Evolutionary conservation across 768 basidiomycete species (phyloP).

Genomic region (Leccinum fibrillosum): DNA sequence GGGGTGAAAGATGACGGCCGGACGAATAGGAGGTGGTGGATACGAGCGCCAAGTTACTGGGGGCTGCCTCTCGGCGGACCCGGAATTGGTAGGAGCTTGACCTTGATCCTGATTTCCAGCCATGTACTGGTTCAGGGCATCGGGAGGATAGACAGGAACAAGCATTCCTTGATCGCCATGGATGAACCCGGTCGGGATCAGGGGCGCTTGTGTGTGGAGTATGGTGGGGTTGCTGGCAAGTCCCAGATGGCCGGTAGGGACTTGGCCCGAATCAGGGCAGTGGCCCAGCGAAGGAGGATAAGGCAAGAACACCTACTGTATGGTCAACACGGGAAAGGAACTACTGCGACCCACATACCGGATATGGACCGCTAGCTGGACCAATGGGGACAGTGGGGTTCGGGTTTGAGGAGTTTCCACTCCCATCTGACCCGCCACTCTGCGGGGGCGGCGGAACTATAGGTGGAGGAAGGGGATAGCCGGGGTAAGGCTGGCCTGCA

Average conservation of each 20-base stretch:
- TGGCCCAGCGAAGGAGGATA: slow-evolving; percentile 42
- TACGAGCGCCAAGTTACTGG: slow-evolving; percentile 34
- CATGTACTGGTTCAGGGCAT: slow-evolving; percentile 71
- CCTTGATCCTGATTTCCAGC: slow-evolving; percentile 37
- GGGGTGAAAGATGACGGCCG: slow-evolving; percentile 30
- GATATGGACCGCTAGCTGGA: slow-evolving; percentile 38
- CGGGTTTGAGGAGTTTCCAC: slow-evolving; percentile 30
- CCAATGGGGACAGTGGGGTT: slow-evolving; percentile 36
- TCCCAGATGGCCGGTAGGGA: slow-evolving; percentile 18
- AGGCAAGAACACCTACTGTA: slow-evolving; percentile 44
- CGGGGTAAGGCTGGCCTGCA: slow-evolving; percentile 41
- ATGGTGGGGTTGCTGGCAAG: slow-evolving; percentile 10
- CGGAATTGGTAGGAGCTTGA: slow-evolving; percentile 15
- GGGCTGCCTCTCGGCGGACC: slow-evolving; percentile 28
- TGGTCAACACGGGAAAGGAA: slow-evolving; percentile 7
- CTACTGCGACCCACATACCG: slow-evolving; percentile 36
- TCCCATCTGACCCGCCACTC: slow-evolving; percentile 38
- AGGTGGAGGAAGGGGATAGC: slow-evolving; percentile 38
- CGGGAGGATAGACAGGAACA: slow-evolving; percentile 66
- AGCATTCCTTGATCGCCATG: slow-evolving; percentile 73
- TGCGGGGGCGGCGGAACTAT: slow-evolving; percentile 24
- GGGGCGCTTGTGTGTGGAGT: slow-evolving; percentile 45
- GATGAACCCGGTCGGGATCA: slow-evolving; percentile 65
- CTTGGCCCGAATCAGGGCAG: slow-evolving; percentile 24
- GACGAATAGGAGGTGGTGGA: slow-evolving; percentile 30